Percentiles rank a stretch among this genome's conserved stretches.
phyloP scores from a whole-genome alignment of 257 asterid species.

The Gentiana dahurica region DNA sequence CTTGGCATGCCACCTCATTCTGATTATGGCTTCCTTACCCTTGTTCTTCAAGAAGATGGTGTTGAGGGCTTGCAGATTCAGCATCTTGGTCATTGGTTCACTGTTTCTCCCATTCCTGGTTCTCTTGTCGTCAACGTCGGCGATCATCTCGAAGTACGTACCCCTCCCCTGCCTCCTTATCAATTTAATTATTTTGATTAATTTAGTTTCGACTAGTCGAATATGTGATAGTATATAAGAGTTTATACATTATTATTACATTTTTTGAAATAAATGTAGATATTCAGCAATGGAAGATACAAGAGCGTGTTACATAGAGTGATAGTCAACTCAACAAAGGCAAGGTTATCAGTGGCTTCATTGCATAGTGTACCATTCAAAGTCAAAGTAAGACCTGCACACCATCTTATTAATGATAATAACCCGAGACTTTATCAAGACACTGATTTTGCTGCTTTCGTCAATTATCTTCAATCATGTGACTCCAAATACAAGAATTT shows the following conservation, averaged over 20 bases:
- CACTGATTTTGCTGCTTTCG: conserved; percentile 23
- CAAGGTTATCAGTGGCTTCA: conserved; percentile 29
- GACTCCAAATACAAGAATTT: conserved; percentile 28
- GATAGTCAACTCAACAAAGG: conserved; percentile 18
- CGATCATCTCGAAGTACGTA: conserved; percentile 29
- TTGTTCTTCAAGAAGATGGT: conserved; percentile 24
- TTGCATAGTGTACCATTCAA: conserved; percentile 24
- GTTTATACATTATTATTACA: no score
- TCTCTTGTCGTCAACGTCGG: conserved; percentile 32
- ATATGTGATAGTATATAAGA: no score
- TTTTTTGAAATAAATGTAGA: conserved; percentile 9
- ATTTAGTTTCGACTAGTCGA: not conserved
- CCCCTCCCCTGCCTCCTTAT: not conserved
- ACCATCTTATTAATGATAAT: conserved; percentile 17
- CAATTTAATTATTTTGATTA: not conserved
- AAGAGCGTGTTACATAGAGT: conserved; percentile 36
- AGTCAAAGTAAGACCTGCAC: conserved; percentile 15
- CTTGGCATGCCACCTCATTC: conserved; percentile 40
- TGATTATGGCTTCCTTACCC: conserved; percentile 27
- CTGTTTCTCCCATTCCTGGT: conserved; percentile 21
- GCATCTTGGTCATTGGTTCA: conserved; percentile 21
- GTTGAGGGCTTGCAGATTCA: conserved; percentile 29
- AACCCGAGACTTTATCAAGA: conserved; percentile 26
- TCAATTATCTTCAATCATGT: conserved; percentile 18
- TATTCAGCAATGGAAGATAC: conserved; percentile 33